Evolutionary conservation across 148 eudicot species (phyloP).

Genomic region (Linanthus parryae): DNA sequence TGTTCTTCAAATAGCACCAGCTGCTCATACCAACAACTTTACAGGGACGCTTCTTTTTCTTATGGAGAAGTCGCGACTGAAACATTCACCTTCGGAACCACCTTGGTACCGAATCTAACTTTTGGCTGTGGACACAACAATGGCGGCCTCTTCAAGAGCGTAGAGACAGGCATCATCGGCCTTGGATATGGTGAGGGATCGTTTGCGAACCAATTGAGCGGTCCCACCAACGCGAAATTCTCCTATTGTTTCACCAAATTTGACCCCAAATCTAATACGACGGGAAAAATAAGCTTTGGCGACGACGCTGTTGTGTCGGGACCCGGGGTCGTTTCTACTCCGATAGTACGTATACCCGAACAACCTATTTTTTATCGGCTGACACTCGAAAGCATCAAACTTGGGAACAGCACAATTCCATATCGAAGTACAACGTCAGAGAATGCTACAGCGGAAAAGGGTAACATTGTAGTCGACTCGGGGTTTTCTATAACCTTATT

Average conservation of each 20-base stretch:
- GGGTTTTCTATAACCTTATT: constrained; percentile 59
- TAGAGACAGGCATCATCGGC: constrained; percentile 21
- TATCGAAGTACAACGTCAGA: background rate
- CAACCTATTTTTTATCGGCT: constrained; percentile 5
- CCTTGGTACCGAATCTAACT: background rate
- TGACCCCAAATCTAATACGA: constrained; percentile 12
- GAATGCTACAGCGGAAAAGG: constrained; percentile 8
- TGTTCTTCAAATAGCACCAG: background rate
- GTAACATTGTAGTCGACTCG: constrained; percentile 62
- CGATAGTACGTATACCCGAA: background rate
- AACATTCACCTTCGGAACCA: constrained; percentile 18
- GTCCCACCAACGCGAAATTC: constrained; percentile 19
- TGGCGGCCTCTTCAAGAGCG: background rate
- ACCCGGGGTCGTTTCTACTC: background rate
- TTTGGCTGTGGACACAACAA: constrained; percentile 26
- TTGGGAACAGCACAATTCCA: background rate
- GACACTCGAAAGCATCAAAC: background rate
- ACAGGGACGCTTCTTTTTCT: constrained; percentile 22
- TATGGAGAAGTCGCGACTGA: constrained; percentile 20
- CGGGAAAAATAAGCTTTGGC: constrained; percentile 20
- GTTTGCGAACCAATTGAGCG: constrained; percentile 11
- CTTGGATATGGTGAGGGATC: constrained; percentile 32
- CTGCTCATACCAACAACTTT: constrained; percentile 15
- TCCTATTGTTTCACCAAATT: constrained; percentile 9
- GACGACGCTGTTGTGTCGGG: constrained; percentile 11